Percentiles rank a stretch among this genome's conserved stretches.
phyloP scores from a whole-genome alignment of 2,329 filamentous ascomycete species.

The Penicillium frequentans region DNA sequence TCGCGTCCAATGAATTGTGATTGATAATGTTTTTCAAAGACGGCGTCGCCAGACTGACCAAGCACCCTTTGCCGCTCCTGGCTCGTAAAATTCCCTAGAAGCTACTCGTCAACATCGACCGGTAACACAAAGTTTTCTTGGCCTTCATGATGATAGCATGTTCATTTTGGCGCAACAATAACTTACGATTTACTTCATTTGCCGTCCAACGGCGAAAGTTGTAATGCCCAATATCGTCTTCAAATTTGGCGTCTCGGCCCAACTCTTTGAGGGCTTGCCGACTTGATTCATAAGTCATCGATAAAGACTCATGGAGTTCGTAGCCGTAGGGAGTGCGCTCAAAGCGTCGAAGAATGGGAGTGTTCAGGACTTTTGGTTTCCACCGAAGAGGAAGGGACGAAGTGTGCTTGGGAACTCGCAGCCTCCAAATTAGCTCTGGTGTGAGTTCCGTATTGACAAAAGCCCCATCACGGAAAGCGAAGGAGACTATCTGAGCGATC shows the following conservation, averaged over 20 bases:
- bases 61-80: slow-evolving; percentile 30
- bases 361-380: slow-evolving; percentile 19
- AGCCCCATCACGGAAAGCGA: slow-evolving; percentile 24
- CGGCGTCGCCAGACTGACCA: slow-evolving; percentile 21
- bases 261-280: slow-evolving; percentile 24
- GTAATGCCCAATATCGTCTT: slow-evolving; percentile 30
- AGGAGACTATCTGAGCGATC: slow-evolving; percentile 23
- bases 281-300: slow-evolving; percentile 30
- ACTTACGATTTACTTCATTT: slow-evolving; percentile 30
- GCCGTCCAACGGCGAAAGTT: slow-evolving; percentile 26
- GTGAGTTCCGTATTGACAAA: slow-evolving; percentile 26
- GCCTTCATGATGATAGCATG: too few species aligned
- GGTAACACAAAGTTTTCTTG: too few species aligned
- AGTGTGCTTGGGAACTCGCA: neutral
- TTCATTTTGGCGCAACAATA: slow-evolving; percentile 7
- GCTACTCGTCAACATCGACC: too few species aligned
- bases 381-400: slow-evolving; percentile 17
- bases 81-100: slow-evolving; percentile 24
- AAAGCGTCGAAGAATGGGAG: slow-evolving; percentile 25
- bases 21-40: slow-evolving; percentile 31
- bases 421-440: slow-evolving; percentile 24
- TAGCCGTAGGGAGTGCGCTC: slow-evolving; percentile 22
- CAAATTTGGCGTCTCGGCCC: slow-evolving; percentile 24
- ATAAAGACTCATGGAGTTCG: slow-evolving; percentile 21
- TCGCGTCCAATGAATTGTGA: slow-evolving; percentile 26